Conservation (phyloP, 1,284 basidiomycete species). For the Puccinia coronata region DNA sequence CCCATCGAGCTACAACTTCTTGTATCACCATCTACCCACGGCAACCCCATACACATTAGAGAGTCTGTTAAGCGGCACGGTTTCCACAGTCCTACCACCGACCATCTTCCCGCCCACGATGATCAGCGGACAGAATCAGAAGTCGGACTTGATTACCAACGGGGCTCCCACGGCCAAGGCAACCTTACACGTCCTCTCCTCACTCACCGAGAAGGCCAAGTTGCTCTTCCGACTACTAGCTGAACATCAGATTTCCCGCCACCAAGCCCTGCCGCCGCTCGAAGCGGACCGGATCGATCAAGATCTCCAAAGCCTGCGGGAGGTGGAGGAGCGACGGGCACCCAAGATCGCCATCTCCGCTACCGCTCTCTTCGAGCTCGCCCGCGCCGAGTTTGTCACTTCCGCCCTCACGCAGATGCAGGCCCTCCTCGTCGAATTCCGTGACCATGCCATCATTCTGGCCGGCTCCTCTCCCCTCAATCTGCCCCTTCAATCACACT, state of each 20-base stretch:
- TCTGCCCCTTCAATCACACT: constrained; percentile 62
- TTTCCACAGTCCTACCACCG: constrained; percentile 53
- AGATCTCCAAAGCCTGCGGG: constrained; percentile 35
- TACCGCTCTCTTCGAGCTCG: constrained; percentile 58
- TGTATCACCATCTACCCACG: constrained; percentile 85
- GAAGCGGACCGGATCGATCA: constrained; percentile 44
- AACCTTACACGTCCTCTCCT: constrained; percentile 76
- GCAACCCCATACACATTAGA: constrained; percentile 78
- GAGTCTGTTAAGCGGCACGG: constrained; percentile 50
- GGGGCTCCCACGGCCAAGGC: constrained; percentile 63
- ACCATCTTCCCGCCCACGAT: constrained; percentile 61
- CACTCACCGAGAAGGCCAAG: constrained; percentile 79
- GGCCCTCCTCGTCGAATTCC: constrained; percentile 79
- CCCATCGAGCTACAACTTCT: constrained; percentile 71
- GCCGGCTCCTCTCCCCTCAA: constrained; percentile 59
- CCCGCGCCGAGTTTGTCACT: constrained; percentile 78
- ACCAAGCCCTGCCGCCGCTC: constrained; percentile 35
- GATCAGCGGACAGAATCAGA: constrained; percentile 54
- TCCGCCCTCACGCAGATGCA: constrained; percentile 79
- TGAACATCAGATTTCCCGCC: constrained; percentile 41
- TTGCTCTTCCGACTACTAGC: constrained; percentile 53
- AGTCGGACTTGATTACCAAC: constrained; percentile 67
- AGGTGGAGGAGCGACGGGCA: constrained; percentile 59
- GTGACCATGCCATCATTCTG: constrained; percentile 79
- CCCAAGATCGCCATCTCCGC: constrained; percentile 51